Base-by-base conservation (phyloP, 2,329 filamentous ascomycete species). In the Aureobasidium subglaciale region DNA sequence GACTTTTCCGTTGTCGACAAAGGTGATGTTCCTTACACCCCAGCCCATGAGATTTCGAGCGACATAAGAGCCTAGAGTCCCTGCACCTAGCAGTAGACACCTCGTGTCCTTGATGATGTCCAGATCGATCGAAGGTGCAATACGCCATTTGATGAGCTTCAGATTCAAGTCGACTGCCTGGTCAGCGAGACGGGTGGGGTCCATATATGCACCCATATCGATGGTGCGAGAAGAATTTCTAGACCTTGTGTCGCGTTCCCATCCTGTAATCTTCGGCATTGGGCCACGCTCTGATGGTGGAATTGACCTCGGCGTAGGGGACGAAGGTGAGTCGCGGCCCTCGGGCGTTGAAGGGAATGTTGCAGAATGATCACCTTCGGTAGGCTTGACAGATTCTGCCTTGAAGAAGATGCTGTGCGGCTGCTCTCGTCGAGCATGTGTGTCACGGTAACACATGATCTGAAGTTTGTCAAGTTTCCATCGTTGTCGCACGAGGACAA, bases 141-240 rank as follows among this genome's bases (percentile, higher is more conserved):
- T 90, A 35, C 93, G 85, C 93, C 93, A 99, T 73, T 96, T 99
- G 85, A 99, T 99, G 57, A 99, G 79, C 72, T 97, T 97, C 58
- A 97, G 78, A 66, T 99, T 99, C 57, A 99, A 79, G 66, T 99
- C 93, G 9, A 97, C 92, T 0, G 91, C 90, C 68, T 95, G 90
- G 67, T 97, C 91, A 20, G 93, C 93, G 16, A 97, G 77, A 63
- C 85, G 85, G 30, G 80, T 77, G 6, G 93, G 92, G 66, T 99
- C 91, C 87, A 99, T 92, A 64, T 96, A 95, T 64, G 93, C 90
- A 18, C 87, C 87, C 8, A 99, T 78, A 64, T 95, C 90, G 13
- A 90, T 89, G 16, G 86, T 80, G 61, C 88, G 85, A 15, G 88
- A 84, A 16, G 83, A 82, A 16, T 97, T 76, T 67, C 95, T 96